Evolutionary conservation across 306 rosid species (phyloP).

Genomic region (Urtica urens): DNA sequence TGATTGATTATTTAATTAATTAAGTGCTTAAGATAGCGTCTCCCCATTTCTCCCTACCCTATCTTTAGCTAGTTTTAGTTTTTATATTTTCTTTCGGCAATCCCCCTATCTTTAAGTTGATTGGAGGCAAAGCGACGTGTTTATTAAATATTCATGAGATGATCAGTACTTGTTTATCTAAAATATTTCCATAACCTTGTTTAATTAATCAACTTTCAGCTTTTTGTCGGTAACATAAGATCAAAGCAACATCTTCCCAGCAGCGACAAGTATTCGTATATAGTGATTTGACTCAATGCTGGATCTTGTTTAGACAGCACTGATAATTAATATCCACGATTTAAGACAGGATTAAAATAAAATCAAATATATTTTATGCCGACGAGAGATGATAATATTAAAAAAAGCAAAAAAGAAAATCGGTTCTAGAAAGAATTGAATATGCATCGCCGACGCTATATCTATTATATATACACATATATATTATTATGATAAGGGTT

Average conservation of each 20-base stretch:
- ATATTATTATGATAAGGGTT: no score
- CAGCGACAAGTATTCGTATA: conserved; percentile 4
- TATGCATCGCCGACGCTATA: no score
- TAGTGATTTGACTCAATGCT: conserved; percentile 14
- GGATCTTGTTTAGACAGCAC: conserved; percentile 8
- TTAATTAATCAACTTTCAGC: conserved; percentile 5
- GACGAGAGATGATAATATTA: no score
- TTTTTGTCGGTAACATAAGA: conserved; percentile 15
- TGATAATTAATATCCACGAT: conserved; percentile 1
- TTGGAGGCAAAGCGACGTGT: conserved; percentile 2
- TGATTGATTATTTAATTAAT: not conserved
- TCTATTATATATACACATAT: no score
- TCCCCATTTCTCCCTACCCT: not conserved
- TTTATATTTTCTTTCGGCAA: no score
- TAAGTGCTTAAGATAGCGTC: not conserved
- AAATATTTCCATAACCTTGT: not conserved
- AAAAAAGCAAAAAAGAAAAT: no score
- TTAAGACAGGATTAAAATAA: not conserved
- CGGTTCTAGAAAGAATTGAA: no score
- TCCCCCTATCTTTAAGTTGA: conserved; percentile 5
- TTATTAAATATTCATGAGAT: not conserved
- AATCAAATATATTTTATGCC: not conserved
- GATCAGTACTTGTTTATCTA: not conserved
- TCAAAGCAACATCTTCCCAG: conserved; percentile 7
- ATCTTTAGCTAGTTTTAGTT: not conserved